Evolutionary conservation across 2,329 filamentous ascomycete genomes (phyloP).

Genomic region (Cladophialophora exuberans): DNA sequence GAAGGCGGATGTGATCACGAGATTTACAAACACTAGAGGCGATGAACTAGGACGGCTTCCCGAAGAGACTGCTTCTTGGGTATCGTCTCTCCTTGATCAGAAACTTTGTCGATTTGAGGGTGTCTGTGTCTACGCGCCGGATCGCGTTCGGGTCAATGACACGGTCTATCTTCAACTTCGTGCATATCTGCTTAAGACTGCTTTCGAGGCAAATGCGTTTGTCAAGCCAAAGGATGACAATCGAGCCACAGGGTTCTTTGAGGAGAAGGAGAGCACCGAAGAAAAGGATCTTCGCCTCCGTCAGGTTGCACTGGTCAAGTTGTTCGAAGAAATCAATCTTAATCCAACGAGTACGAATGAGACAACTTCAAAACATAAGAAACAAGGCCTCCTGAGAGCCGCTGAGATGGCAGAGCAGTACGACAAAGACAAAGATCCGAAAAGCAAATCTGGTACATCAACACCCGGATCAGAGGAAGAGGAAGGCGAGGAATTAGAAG

Average conservation of each 20-base stretch:
- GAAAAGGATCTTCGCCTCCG: constrained; percentile 82
- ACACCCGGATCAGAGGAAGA: constrained; percentile 68
- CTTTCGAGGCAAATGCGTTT: constrained; percentile 70
- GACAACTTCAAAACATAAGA: constrained; percentile 74
- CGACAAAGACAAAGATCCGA: constrained; percentile 58
- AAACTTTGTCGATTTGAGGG: constrained; percentile 86
- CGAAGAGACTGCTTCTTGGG: constrained; percentile 87
- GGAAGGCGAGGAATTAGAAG: constrained; percentile 87
- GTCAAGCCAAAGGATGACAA: constrained; percentile 69
- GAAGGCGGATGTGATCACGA: constrained; percentile 82
- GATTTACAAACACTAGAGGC: constrained; percentile 79
- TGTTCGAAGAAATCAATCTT: constrained; percentile 88
- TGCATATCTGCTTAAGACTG: constrained; percentile 73
- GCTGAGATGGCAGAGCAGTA: constrained; percentile 82
- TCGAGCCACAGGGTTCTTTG: constrained; percentile 72
- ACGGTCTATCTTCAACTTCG: constrained; percentile 89
- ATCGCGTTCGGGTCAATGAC: constrained; percentile 83
- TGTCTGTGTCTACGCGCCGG: constrained; percentile 84
- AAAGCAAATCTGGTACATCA: constrained; percentile 53
- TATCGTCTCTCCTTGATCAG: constrained; percentile 89
- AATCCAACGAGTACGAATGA: constrained; percentile 75
- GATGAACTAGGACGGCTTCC: constrained; percentile 84
- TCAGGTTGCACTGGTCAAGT: constrained; percentile 83
- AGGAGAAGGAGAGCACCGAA: constrained; percentile 81
- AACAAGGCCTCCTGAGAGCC: constrained; percentile 82